phyloP scores from a whole-genome alignment of 2,329 filamentous ascomycete species.

The Venturia effusa region DNA sequence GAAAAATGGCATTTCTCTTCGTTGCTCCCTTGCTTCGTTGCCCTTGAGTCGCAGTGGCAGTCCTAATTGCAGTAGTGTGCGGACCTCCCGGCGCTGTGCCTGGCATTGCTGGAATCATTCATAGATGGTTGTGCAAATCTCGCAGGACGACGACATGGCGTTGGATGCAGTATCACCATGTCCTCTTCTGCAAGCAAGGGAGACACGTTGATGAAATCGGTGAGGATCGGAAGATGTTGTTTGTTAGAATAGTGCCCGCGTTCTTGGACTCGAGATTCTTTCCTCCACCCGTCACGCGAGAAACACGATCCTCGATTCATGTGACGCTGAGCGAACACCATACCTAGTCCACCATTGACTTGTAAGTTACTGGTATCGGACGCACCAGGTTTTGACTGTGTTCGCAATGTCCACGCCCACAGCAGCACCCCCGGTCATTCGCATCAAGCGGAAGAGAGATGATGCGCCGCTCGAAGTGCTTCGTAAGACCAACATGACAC shows the following conservation, averaged over 20 bases:
- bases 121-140: background rate
- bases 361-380: background rate
- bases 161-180: background rate
- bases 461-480: slow-evolving; percentile 46
- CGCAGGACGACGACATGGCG: no score
- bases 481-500: slow-evolving; percentile 26
- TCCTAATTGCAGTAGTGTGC: background rate
- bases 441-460: slow-evolving; percentile 45
- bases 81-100: background rate
- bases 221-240: background rate
- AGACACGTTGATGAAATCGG: background rate
- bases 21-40: background rate
- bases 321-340: background rate
- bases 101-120: background rate
- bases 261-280: background rate
- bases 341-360: background rate
- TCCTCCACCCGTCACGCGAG: background rate
- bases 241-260: background rate
- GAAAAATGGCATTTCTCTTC: background rate
- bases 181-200: background rate
- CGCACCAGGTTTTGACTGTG: background rate
- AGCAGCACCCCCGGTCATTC: slow-evolving; percentile 38
- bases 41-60: background rate
- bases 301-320: background rate
- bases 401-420: slow-evolving; percentile 25